Base-by-base conservation (phyloP, 2,329 filamentous ascomycete genomes). In the Atkinsonella hypoxylon region DNA sequence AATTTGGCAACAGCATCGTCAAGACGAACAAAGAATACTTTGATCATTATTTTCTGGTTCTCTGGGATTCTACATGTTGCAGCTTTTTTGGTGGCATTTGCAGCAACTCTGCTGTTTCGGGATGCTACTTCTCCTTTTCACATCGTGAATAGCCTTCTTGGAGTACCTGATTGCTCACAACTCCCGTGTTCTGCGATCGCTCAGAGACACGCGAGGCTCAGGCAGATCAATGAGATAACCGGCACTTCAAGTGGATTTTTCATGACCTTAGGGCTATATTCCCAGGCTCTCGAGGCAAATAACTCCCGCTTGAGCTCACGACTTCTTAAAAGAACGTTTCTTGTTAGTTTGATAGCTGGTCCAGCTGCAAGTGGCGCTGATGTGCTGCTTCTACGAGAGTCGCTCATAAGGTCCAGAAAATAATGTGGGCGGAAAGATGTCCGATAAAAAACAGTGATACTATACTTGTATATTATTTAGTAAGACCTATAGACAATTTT, bases 221-320 rank as follows among this genome's bases (percentile, higher is more conserved):
- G 54, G 18, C 54, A 55, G 48, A 52, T 55, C 34, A 55, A 55
- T 45, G 54, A 55, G 45, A 54, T 55, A 49, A 50, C 46, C 9
- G 54, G 52, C n/a, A 55, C 54, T 1, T 54, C 54, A 15, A 54
- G 54, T 31, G 54, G 54, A 7, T 55, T 54, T 31, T 55, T 55
- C 48, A 39, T 55, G 48, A 45, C 50, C 7, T 31, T 46, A 2
- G 52, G 48, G 1, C 32, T 54, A 20, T 43, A 52, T 12, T 38
- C 22, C 18, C 48, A 39, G 3, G 26, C 4, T 7, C 47, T 54
- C 1, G 39, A 48, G 30, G 22, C 34, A 3, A 30, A 17, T 0
- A 13, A 39, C 4, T 18, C 3, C 3, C 43, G 11, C 9, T 10
- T 54, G 44, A 50, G 48, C 15, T 18, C n/a, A 18, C 11, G 32